A percentile compares a stretch with the other conserved stretches of the same genome.
These are phyloP conservation scores for Schwanniomyces pseudopolymorphus DNA, from an alignment of 805 yeast species.

Conservation along the genomic window DNA sequence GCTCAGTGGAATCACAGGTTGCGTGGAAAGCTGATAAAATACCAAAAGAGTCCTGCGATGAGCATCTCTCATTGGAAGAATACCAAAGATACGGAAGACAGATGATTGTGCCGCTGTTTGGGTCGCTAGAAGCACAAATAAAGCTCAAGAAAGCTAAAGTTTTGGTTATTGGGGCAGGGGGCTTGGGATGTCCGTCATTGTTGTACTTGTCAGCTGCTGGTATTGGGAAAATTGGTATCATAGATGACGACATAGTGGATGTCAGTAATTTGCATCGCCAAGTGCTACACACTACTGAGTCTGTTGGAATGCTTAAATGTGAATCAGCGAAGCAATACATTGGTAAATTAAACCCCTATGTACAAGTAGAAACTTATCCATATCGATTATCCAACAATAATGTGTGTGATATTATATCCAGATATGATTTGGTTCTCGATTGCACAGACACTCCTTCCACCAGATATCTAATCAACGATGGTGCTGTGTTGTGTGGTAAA, in stretches of 20 bases:
- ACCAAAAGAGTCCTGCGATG: constrained; percentile 4
- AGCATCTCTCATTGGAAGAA: constrained; percentile 54
- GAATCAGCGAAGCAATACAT: constrained; percentile 70
- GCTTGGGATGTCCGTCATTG: constrained; percentile 90
- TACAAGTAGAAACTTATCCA: constrained; percentile 53
- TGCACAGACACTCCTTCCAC: constrained; percentile 94
- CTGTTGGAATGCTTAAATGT: constrained; percentile 71
- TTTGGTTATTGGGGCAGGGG: constrained; percentile 93
- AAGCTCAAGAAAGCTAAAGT: constrained; percentile 57
- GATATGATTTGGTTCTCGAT: constrained; percentile 79
- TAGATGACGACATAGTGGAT: constrained; percentile 86
- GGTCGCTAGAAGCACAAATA: constrained; percentile 51
- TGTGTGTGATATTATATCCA: constrained; percentile 59
- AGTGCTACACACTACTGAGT: constrained; percentile 67
- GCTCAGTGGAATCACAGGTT: neutral
- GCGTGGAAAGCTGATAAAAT: neutral
- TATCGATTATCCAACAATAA: constrained; percentile 52
- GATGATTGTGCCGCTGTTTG: constrained; percentile 85
- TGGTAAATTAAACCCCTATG: constrained; percentile 63
- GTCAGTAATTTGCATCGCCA: constrained; percentile 87
- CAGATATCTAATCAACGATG: constrained; percentile 84
- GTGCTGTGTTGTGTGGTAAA: constrained; percentile 62
- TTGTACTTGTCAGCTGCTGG: constrained; percentile 88
- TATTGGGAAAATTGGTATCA: constrained; percentile 78
- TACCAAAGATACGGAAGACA: constrained; percentile 88